Conservation (phyloP, 1,139 yeast genomes). For the Candida pseudocylindracea region DNA sequence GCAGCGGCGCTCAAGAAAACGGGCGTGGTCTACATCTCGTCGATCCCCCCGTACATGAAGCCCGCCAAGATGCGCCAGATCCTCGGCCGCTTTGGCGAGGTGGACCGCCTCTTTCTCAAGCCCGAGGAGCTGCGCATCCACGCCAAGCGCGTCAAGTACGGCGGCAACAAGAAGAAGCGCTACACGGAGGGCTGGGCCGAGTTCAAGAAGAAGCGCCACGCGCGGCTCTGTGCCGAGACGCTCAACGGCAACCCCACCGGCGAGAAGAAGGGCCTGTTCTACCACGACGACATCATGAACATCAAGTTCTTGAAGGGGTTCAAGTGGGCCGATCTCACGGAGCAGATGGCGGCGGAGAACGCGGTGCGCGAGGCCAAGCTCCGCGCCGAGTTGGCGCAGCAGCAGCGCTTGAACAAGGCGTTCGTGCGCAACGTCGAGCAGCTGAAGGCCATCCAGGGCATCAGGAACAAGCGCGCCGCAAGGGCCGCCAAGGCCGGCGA, state of each 20-base stretch:
- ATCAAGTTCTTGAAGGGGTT: constrained; percentile 77
- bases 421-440: constrained; percentile 71
- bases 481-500: too few species aligned
- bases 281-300: constrained; percentile 84
- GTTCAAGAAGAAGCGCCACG: constrained; percentile 61
- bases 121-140: constrained; percentile 60
- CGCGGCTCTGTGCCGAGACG: constrained; percentile 71
- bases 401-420: constrained; percentile 64
- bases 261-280: constrained; percentile 81
- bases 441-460: constrained; percentile 51
- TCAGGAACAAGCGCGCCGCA: too few species aligned
- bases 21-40: constrained; percentile 80
- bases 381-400: constrained; percentile 75
- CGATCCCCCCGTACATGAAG: constrained; percentile 93
- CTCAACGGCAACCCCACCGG: constrained; percentile 80
- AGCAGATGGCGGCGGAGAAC: constrained; percentile 78
- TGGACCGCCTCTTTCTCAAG: constrained; percentile 67
- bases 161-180: constrained; percentile 83
- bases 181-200: constrained; percentile 98
- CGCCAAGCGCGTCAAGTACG: constrained; percentile 52
- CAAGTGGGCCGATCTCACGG: constrained; percentile 90
- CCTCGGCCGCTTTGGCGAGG: constrained; percentile 58
- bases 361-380: constrained; percentile 76
- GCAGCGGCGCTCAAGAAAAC: constrained; percentile 42
- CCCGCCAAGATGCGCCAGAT: constrained; percentile 78